Conservation (phyloP, 1,284 basidiomycete genomes). For the Cutaneotrichosporon sp. region DNA sequence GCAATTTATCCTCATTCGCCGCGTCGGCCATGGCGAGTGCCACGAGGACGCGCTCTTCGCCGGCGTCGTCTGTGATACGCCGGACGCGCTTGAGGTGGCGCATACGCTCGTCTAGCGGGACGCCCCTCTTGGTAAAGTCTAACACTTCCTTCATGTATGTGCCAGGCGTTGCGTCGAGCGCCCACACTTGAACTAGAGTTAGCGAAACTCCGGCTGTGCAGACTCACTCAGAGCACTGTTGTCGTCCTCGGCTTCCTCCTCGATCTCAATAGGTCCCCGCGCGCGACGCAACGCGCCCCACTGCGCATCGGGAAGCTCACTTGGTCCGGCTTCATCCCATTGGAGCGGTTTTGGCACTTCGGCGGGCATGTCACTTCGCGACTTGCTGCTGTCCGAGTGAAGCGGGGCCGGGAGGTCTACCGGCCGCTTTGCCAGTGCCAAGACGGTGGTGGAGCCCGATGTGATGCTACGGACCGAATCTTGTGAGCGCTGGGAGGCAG, state of each 20-base stretch:
- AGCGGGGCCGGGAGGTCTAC: conserved; percentile 33
- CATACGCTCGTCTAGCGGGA: conserved; percentile 56
- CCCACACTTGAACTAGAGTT: conserved; percentile 68
- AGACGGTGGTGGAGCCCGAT: not conserved
- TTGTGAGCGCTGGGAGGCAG: not conserved
- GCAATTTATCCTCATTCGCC: conserved; percentile 30
- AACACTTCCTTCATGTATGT: conserved; percentile 18
- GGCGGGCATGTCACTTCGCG: conserved; percentile 22
- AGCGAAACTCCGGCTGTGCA: not conserved
- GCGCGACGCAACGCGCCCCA: conserved; percentile 34
- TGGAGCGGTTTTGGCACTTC: conserved; percentile 34
- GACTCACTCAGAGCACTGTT: conserved; percentile 36
- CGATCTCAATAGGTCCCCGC: conserved; percentile 40
- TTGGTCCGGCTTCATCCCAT: conserved; percentile 24
- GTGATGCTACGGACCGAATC: not conserved
- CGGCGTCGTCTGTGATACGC: conserved; percentile 9
- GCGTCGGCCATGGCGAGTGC: conserved; percentile 37
- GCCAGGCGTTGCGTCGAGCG: conserved; percentile 73
- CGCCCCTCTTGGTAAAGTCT: conserved; percentile 20
- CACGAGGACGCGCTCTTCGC: conserved; percentile 27
- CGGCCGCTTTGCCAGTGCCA: not conserved
- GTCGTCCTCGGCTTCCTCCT: conserved; percentile 36
- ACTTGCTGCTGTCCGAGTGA: conserved; percentile 27
- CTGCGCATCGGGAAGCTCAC: conserved; percentile 19
- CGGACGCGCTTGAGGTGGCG: conserved; percentile 74